Conservation (phyloP, 306 rosid genomes). For the Quercus engelmannii region DNA sequence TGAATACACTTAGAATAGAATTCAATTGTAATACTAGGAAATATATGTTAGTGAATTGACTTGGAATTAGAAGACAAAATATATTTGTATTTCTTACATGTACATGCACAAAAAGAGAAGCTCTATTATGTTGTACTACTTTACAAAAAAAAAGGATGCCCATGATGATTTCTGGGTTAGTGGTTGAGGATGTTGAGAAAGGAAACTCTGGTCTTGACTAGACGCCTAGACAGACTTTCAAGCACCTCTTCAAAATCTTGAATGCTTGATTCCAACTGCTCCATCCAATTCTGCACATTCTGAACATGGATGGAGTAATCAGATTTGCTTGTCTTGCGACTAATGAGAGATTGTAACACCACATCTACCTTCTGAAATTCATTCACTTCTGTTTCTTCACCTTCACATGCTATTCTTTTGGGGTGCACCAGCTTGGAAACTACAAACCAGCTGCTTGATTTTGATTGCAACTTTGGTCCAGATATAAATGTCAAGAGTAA, state of each 20-base stretch:
- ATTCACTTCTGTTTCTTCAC: slow-evolving; percentile 30
- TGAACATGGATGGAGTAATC: neutral
- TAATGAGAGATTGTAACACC: slow-evolving; percentile 40
- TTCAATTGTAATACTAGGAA: too few relatives aligned
- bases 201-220: slow-evolving; percentile 41
- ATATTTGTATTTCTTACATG: too few relatives aligned
- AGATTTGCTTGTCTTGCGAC: slow-evolving; percentile 24
- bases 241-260: slow-evolving; percentile 42
- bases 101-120: too few relatives aligned
- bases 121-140: too few relatives aligned
- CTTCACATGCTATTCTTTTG: slow-evolving; percentile 15
- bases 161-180: slow-evolving; percentile 17
- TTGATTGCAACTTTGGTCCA: slow-evolving; percentile 22
- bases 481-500: slow-evolving; percentile 28
- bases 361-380: slow-evolving; percentile 48
- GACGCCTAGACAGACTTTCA: slow-evolving; percentile 39
- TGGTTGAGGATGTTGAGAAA: slow-evolving; percentile 48
- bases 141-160: neutral
- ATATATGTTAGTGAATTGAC: too few relatives aligned
- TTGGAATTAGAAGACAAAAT: too few relatives aligned
- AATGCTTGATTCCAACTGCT: slow-evolving; percentile 35
- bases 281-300: slow-evolving; percentile 35
- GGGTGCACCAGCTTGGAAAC: slow-evolving; percentile 35
- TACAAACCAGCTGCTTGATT: slow-evolving; percentile 37
- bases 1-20: too few relatives aligned